Evolutionary conservation across 2,329 filamentous ascomycete species (phyloP).

Genomic region (Onygenales sp.): DNA sequence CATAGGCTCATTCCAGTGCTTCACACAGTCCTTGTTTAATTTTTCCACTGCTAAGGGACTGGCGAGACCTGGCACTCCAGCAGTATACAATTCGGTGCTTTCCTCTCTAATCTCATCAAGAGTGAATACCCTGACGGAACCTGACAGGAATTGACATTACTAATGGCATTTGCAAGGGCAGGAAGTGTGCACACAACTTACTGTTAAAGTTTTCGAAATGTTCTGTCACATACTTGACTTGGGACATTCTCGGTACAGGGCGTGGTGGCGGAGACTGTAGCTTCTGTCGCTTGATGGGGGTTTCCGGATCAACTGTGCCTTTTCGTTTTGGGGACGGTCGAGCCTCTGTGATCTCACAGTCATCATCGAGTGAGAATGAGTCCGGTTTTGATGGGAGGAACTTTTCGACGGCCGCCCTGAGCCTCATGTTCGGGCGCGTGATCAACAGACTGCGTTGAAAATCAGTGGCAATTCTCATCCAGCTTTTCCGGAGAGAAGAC

Average conservation of each 20-base stretch:
- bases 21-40: conserved; percentile 48
- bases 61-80: conserved; percentile 50
- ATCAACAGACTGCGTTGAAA: conserved; percentile 43
- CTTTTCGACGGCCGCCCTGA: conserved; percentile 6
- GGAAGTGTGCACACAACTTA: neutral
- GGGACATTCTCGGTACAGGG: neutral
- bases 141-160: conserved; percentile 2
- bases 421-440: conserved; percentile 32
- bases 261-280: neutral
- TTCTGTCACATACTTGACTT: neutral
- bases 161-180: neutral
- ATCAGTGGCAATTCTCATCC: conserved; percentile 36
- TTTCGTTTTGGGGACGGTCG: conserved; percentile 7
- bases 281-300: conserved; percentile 5
- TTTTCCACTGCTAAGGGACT: conserved; percentile 52
- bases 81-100: conserved; percentile 45
- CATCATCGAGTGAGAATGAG: neutral
- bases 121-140: conserved; percentile 16
- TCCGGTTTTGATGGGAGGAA: neutral
- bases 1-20: conserved; percentile 49
- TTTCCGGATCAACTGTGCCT: neutral
- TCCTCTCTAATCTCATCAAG: conserved; percentile 41
- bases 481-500: conserved; percentile 33
- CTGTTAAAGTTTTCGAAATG: neutral
- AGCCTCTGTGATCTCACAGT: conserved; percentile 3